Evolutionary conservation across 495 filamentous ascomycete species (phyloP), one percentile per base, ranked within the genome.

Genomic region (Hyaloscypha bicolor): DNA sequence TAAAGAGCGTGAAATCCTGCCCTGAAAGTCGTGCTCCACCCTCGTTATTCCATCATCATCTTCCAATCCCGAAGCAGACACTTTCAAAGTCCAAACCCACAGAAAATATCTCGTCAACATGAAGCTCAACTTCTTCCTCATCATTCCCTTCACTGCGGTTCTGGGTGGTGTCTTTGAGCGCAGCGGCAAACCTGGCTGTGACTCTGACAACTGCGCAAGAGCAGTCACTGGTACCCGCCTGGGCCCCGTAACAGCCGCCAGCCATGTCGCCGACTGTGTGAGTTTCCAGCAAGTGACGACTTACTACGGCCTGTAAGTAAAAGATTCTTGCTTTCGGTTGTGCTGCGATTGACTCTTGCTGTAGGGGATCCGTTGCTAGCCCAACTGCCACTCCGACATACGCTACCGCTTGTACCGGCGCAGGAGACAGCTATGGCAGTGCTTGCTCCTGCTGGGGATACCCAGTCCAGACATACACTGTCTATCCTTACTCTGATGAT

Each of bases 201-300:
- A 65, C 37, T 57, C 62, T 16, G 33, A 73, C 59, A 64, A 67
- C 30, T 73, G 71, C 45, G 69, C 66, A 21, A 56, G 69, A 51
- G 71, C 65, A 22, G 71, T 73, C 9, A 71, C 71, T 39, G 71
- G 69, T 21, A 71, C 71, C 16, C 66, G 66, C 29, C 39, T 52
- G n/a, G 69, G 66, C 8, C 42, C 58, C 45, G 45, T 25, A 0
- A 55, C 60, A 30, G 35, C 35, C 9, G 11, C 69, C 21, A 39
- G 22, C 25, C 66, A 69, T 39, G 58, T 39, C 22, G 53, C 29
- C 1, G 71, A 71, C 55, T 71, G 71, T 53, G 25, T 37, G 9
- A 64, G 53, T 63, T 73, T 69, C 25, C 37, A 66, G 62, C 25
- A 48, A 45, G 48, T 51, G 29, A 71, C 66, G n/a, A 65, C 45